phyloP scores from a whole-genome alignment of 805 yeast genomes.

The Kuraishia hungarica region DNA sequence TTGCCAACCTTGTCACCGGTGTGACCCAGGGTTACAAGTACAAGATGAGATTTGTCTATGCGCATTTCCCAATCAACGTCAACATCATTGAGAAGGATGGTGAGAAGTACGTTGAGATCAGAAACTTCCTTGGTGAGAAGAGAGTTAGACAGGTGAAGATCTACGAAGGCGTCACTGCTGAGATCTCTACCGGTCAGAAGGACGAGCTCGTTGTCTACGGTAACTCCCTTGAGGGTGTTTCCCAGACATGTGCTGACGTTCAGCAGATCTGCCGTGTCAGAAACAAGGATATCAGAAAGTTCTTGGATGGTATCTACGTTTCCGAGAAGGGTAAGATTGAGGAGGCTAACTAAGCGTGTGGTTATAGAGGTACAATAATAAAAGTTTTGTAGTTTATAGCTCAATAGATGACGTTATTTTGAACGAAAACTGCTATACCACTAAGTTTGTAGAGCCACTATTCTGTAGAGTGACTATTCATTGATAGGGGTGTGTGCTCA shows the following conservation, averaged over 20 bases:
- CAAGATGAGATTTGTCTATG: constrained; percentile 99
- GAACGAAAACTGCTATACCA: neutral
- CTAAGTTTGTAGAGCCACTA: too few species aligned
- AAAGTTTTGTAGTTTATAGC: neutral
- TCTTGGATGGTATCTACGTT: constrained; percentile 99
- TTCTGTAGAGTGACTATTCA: neutral
- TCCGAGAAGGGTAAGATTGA: constrained; percentile 88
- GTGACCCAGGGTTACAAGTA: constrained; percentile 98
- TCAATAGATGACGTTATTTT: neutral
- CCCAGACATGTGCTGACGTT: constrained; percentile 97
- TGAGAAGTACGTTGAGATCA: constrained; percentile 76
- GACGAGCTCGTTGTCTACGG: constrained; percentile 92
- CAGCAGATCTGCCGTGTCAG: constrained; percentile 98
- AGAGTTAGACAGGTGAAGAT: constrained; percentile 84
- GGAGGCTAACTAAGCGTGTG: constrained; percentile 21
- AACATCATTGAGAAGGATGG: constrained; percentile 80
- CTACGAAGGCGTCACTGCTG: constrained; percentile 83
- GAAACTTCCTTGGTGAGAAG: constrained; percentile 99
- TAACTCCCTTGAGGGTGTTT: constrained; percentile 95
- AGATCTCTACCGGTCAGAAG: constrained; percentile 76
- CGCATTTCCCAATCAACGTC: constrained; percentile 99
- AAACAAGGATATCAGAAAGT: constrained; percentile 99
- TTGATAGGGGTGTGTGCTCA: too few species aligned
- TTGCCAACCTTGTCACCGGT: constrained; percentile 93
- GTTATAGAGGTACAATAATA: neutral